Base-by-base conservation (phyloP, 805 yeast species). In the Teunomyces tritomae region DNA sequence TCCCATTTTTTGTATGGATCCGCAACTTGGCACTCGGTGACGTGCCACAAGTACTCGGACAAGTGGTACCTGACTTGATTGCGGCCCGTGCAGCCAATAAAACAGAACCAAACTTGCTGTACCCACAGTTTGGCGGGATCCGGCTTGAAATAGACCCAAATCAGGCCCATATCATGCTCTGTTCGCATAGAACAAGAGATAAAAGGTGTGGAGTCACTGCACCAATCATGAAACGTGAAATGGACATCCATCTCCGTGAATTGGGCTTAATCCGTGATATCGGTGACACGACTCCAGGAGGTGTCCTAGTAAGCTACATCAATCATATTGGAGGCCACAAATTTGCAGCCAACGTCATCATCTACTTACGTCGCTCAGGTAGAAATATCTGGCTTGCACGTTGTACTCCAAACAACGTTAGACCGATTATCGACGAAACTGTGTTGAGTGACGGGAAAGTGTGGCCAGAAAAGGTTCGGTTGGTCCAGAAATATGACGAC, bases 271-370 rank as follows among this genome's bases (percentile, higher is more conserved):
- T 81, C 55, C 76, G 98, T 58, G 97, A 92, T 64, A 63, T 70
- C 28, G 85, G 87, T 9, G 97, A 91, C 63, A 76, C 74, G 43
- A 76, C 90, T 46, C 82, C 87, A 0, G 83, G 76, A 28, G 98
- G 97, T 5, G 88, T 85, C 1, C 70, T 72, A 5, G 89, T 90
- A 2, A 72, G 78, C 1, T 90, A 64, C 56, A 78, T 87, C 28
- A 90, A 88, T 59, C 99, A 92, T 64, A 87, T 92, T 26, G 99
- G 99, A 5, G 98, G 98, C 4, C 99, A 92, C 68, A 94, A 94
- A 65, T 94, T 74, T 66, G 89, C 94, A 1, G 97, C 97, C 2
- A 92, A 92, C 63, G 87, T 89, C 3, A 76, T 89, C 44, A 79
- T 92, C 11, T 90, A 89, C 61, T 68, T 83, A 53, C 82, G 77